These are phyloP conservation scores for Scorias spongiosa DNA, from an alignment of 2,329 filamentous ascomycete species.

Conservation along the genomic window DNA sequence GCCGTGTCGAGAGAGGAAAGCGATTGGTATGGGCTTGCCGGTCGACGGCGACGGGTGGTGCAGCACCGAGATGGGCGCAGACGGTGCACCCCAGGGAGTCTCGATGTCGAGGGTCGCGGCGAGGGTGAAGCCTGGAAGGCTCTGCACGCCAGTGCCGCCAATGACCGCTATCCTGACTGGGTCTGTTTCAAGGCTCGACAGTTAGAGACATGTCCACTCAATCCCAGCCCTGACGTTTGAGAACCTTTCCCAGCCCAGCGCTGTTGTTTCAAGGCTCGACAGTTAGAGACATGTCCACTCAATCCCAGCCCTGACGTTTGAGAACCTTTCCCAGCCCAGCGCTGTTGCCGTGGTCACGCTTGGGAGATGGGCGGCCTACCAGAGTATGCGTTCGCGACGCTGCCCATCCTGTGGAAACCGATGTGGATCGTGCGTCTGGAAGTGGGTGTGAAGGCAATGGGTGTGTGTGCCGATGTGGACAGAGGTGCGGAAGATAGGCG, in stretches of 20 bases:
- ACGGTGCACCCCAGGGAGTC: conserved; percentile 81
- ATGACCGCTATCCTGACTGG: conserved; percentile 37
- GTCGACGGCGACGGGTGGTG: conserved; percentile 64
- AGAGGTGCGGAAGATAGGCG: no score
- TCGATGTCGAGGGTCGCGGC: conserved; percentile 60
- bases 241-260: no score
- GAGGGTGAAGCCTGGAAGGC: conserved; percentile 73
- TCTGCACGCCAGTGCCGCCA: conserved; percentile 72
- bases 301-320: no score
- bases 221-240: no score
- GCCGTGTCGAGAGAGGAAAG: conserved; percentile 90
- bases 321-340: no score
- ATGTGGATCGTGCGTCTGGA: conserved; percentile 11
- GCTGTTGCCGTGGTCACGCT: conserved; percentile 8
- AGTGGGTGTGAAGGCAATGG: no score
- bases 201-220: background rate
- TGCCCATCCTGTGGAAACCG: conserved; percentile 21
- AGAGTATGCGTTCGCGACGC: conserved; percentile 18
- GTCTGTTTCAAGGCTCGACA: conserved; percentile 16
- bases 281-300: background rate
- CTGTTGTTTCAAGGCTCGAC: conserved; percentile 10
- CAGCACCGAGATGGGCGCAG: conserved; percentile 67
- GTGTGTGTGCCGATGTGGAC: no score
- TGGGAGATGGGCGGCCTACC: conserved; percentile 6
- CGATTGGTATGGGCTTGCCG: conserved; percentile 47